Evolutionary conservation across 306 rosid genomes (phyloP).

Genomic region (Bauhinia variegata): DNA sequence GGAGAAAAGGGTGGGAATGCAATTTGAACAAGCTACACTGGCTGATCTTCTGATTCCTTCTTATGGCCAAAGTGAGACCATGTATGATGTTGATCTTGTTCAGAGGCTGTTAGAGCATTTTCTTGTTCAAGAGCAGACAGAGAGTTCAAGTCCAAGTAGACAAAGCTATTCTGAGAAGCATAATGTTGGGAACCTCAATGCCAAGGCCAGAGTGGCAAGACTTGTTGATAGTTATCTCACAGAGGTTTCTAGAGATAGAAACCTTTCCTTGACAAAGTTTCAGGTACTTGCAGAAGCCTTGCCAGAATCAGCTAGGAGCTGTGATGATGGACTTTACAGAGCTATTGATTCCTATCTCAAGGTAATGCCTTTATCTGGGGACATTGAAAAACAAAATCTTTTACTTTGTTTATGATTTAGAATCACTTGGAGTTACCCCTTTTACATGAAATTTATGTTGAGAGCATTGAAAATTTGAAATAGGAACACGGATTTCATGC

Average conservation of each 20-base stretch:
- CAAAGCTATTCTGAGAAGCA: conserved; percentile 65
- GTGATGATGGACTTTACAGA: conserved; percentile 97
- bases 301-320: conserved; percentile 95
- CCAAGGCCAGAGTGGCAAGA: conserved; percentile 94
- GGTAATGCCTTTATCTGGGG: too few relatives aligned
- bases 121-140: conserved; percentile 89
- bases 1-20: conserved; percentile 98
- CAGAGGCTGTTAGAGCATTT: conserved; percentile 96
- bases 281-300: conserved; percentile 98
- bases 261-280: conserved; percentile 93
- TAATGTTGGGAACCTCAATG: conserved; percentile 54
- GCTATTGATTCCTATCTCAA: conserved; percentile 95
- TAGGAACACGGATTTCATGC: conserved; percentile 8
- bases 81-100: conserved; percentile 91
- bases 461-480: background rate
- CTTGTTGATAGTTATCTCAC: conserved; percentile 98
- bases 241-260: conserved; percentile 89
- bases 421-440: too few relatives aligned
- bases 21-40: conserved; percentile 86
- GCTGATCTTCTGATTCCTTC: conserved; percentile 84
- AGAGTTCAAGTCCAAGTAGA: conserved; percentile 71
- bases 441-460: conserved; percentile 16
- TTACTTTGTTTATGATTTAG: too few relatives aligned
- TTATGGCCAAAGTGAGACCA: conserved; percentile 66
- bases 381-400: too few relatives aligned